phyloP scores from a whole-genome alignment of 257 asterid species.

The Knoxia roxburghii region DNA sequence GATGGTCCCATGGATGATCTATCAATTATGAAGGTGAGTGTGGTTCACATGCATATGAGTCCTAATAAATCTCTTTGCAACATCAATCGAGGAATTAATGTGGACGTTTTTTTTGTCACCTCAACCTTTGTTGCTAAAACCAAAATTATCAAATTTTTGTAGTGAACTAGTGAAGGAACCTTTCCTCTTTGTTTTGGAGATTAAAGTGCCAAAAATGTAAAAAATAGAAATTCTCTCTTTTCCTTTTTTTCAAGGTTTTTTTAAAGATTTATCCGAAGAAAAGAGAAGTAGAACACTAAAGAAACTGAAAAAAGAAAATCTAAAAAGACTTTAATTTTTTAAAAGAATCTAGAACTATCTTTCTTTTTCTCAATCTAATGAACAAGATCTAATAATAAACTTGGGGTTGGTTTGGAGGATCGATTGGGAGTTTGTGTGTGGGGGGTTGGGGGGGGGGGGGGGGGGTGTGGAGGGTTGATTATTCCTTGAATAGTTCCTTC shows the following conservation, averaged over 20 bases:
- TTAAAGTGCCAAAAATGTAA: background rate
- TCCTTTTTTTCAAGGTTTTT: background rate
- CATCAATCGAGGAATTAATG: background rate
- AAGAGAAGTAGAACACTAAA: too few species aligned
- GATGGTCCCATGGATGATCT: constrained; percentile 94
- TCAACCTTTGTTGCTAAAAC: background rate
- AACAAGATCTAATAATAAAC: too few species aligned
- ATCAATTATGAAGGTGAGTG: constrained; percentile 81
- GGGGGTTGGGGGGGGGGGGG: too few species aligned
- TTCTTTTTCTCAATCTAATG: too few species aligned
- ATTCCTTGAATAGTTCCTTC: too few species aligned
- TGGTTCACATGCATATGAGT: background rate
- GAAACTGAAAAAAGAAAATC: too few species aligned
- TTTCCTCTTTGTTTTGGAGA: background rate
- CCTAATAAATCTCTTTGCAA: background rate
- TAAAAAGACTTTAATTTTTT: too few species aligned
- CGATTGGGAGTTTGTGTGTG: too few species aligned
- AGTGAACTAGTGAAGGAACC: background rate
- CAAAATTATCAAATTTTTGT: background rate
- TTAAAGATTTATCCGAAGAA: too few species aligned
- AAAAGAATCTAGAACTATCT: too few species aligned
- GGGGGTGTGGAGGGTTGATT: too few species aligned
- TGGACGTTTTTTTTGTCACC: constrained; percentile 1
- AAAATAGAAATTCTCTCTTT: background rate
- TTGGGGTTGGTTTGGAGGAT: too few species aligned